Evolutionary conservation across 2,329 filamentous ascomycete species (phyloP).

Genomic region (Neofusicoccum umdonicola): DNA sequence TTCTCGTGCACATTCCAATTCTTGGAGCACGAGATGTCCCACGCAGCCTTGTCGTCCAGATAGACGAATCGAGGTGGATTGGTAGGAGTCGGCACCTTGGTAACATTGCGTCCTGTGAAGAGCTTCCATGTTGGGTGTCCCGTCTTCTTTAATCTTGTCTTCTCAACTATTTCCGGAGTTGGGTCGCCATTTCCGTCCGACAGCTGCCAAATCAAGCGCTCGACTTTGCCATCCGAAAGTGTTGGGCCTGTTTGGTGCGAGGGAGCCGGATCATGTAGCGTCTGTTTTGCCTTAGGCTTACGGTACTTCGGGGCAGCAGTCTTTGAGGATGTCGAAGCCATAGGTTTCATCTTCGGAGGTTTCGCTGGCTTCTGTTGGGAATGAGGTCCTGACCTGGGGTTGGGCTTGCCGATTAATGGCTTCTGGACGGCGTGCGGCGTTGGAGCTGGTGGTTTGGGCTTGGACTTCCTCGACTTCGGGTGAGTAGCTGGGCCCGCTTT

Average conservation of each 20-base stretch:
- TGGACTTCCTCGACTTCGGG: neutral
- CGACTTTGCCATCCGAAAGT: conserved; percentile 28
- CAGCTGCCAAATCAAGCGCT: conserved; percentile 39
- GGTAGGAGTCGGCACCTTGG: conserved; percentile 28
- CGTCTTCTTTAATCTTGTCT: conserved; percentile 20
- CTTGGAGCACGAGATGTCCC: conserved; percentile 32
- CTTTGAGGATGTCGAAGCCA: too few relatives aligned
- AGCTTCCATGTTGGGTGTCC: conserved; percentile 41
- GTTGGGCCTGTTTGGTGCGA: neutral
- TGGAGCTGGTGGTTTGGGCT: too few relatives aligned
- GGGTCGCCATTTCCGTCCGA: conserved; percentile 38
- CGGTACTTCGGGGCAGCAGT: neutral
- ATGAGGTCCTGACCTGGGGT: too few relatives aligned
- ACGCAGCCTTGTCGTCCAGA: conserved; percentile 40
- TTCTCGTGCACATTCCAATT: conserved; percentile 27
- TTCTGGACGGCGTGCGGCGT: too few relatives aligned
- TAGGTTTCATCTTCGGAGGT: too few relatives aligned
- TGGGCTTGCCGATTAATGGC: too few relatives aligned
- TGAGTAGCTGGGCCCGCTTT: neutral
- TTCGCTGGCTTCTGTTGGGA: neutral
- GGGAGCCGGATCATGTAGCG: neutral
- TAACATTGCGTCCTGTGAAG: conserved; percentile 31
- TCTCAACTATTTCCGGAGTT: conserved; percentile 27
- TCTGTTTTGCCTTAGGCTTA: neutral
- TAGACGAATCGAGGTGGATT: conserved; percentile 35